Conservation (phyloP, 116 monocot genomes). For the Phalaenopsis hybrid region DNA sequence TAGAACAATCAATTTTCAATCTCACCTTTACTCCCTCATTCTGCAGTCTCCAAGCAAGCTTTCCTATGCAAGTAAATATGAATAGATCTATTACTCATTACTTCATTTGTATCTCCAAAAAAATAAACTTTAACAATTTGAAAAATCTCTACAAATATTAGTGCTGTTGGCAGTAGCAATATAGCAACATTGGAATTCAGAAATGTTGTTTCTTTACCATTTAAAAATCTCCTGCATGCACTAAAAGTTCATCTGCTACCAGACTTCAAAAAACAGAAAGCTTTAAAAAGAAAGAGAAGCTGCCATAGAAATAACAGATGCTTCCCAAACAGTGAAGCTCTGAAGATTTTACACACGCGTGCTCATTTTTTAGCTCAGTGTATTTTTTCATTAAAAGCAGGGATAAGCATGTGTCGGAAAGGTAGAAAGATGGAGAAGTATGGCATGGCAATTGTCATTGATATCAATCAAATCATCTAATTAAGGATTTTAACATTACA, state of each 20-base stretch:
- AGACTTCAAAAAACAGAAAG: background rate
- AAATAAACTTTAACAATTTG: background rate
- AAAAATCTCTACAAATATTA: background rate
- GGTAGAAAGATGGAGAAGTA: background rate
- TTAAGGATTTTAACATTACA: too few relatives aligned
- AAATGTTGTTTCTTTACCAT: background rate
- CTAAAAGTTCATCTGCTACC: background rate
- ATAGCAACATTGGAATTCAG: background rate
- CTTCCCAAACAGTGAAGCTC: background rate
- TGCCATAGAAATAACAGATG: background rate
- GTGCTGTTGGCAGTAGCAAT: background rate
- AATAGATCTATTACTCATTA: background rate
- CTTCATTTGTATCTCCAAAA: background rate
- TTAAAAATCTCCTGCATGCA: background rate
- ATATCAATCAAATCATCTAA: background rate
- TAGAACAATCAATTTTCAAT: slow-evolving; percentile 1
- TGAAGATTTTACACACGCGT: background rate
- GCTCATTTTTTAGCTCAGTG: background rate
- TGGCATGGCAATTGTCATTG: background rate
- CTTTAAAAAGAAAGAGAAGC: background rate
- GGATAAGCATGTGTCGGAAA: background rate
- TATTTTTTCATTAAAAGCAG: background rate
- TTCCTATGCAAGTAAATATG: slow-evolving; percentile 44
- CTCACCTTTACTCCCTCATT: slow-evolving; percentile 90
- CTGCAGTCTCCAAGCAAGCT: slow-evolving; percentile 87